Conservation (phyloP, 2,329 filamentous ascomycete species). For the Cytospora paraplurivora region DNA sequence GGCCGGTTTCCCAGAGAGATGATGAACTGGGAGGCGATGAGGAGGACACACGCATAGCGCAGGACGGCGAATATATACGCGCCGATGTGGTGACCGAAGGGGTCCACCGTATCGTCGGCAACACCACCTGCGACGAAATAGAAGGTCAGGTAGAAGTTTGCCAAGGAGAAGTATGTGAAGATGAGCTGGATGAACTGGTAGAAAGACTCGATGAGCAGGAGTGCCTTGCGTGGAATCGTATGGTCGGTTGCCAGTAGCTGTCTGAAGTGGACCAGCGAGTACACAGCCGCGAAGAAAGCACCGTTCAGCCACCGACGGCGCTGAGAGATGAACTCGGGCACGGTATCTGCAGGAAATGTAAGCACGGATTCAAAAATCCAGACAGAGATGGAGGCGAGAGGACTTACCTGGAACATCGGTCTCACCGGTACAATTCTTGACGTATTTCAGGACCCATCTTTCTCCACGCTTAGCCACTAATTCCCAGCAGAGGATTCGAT, state of each 20-base stretch:
- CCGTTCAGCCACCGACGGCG: conserved; percentile 96
- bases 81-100: conserved; percentile 86
- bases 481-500: conserved; percentile 92
- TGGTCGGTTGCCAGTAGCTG: conserved; percentile 95
- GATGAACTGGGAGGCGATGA: conserved; percentile 95
- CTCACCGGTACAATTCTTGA: conserved; percentile 94
- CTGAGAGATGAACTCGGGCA: conserved; percentile 97
- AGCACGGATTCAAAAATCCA: not conserved
- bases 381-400: not conserved
- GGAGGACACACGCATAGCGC: conserved; percentile 79
- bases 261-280: conserved; percentile 91
- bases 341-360: conserved; percentile 64
- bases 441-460: conserved; percentile 97
- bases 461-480: conserved; percentile 92
- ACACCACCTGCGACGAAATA: conserved; percentile 96
- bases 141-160: conserved; percentile 98
- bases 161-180: conserved; percentile 97
- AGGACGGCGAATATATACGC: conserved; percentile 84
- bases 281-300: conserved; percentile 97
- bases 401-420: conserved; percentile 91
- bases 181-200: conserved; percentile 92
- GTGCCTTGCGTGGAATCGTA: conserved; percentile 81
- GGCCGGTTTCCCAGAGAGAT: conserved; percentile 94
- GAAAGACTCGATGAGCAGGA: conserved; percentile 91
- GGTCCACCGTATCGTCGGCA: conserved; percentile 76